These are phyloP conservation scores for Lichtheimia ornata DNA, from an alignment of 371 early-diverging fungal genomes.

Conservation along the genomic window DNA sequence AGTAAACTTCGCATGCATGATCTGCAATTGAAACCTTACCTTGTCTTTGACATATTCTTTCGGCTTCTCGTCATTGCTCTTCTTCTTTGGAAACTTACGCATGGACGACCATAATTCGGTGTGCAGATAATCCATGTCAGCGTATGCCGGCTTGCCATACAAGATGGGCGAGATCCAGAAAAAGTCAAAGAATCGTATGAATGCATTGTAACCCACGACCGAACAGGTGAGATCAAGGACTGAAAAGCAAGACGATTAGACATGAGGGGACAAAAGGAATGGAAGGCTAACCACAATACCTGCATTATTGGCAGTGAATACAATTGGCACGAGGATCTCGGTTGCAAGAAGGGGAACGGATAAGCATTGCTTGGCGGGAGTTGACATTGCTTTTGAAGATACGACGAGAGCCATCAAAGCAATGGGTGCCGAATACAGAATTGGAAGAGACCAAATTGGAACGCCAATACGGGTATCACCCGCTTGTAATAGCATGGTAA, in stretches of 20 bases:
- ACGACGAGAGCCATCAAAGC: conserved; percentile 16
- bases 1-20: background rate
- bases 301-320: conserved; percentile 22
- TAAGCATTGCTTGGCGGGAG: conserved; percentile 26
- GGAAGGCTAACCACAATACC: conserved; percentile 10
- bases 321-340: conserved; percentile 27
- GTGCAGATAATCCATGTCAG: conserved; percentile 21
- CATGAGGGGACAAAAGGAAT: background rate
- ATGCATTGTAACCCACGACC: conserved; percentile 22
- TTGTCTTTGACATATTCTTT: conserved; percentile 35
- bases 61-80: conserved; percentile 18
- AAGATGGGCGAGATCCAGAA: conserved; percentile 36
- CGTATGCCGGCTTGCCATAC: conserved; percentile 28
- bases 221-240: conserved; percentile 26
- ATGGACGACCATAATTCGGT: conserved; percentile 38
- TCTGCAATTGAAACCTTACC: conserved; percentile 14
- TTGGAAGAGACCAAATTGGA: background rate
- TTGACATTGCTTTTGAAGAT: conserved; percentile 15
- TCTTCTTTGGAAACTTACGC: conserved; percentile 37
- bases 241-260: conserved; percentile 1
- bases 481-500: conserved; percentile 4
- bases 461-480: conserved; percentile 16
- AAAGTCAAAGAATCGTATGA: conserved; percentile 34
- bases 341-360: conserved; percentile 33
- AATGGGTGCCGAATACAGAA: conserved; percentile 15